Evolutionary conservation across 345 rosid species (phyloP).

Genomic region (Isatis tinctoria): DNA sequence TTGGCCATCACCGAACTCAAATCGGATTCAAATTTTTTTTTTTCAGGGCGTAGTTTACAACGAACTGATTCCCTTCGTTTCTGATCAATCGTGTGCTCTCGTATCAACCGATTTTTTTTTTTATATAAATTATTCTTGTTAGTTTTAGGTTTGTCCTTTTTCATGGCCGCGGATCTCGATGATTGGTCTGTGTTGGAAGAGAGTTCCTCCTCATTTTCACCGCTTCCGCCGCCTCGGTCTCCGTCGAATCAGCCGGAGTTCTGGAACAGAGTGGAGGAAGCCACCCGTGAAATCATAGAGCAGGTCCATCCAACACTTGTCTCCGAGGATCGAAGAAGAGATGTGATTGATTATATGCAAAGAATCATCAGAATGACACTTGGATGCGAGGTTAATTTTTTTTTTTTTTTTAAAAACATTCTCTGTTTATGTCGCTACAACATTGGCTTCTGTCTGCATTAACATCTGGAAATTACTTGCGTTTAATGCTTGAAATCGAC

Average conservation of each 20-base stretch:
- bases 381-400: constrained; percentile 51
- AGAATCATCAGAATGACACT: constrained; percentile 41
- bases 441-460: not conserved
- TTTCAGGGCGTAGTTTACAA: constrained; percentile 3
- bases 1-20: not conserved
- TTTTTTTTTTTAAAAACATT: not conserved
- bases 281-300: constrained; percentile 52
- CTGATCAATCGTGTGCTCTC: constrained; percentile 21
- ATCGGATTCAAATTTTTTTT: constrained; percentile 22
- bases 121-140: not conserved
- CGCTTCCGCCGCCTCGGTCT: constrained; percentile 32
- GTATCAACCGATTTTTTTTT: constrained; percentile 4
- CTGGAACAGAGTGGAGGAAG: constrained; percentile 64
- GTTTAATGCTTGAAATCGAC: not conserved
- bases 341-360: constrained; percentile 65
- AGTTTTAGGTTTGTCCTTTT: constrained; percentile 22
- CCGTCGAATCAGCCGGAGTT: constrained; percentile 37
- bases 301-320: constrained; percentile 62
- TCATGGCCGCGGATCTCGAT: constrained; percentile 67
- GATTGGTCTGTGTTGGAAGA: constrained; percentile 51
- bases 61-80: constrained; percentile 5
- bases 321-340: constrained; percentile 65
- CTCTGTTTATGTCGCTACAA: not conserved
- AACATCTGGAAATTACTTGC: not conserved
- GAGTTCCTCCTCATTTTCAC: constrained; percentile 38